Evolutionary conservation across 1,139 yeast species (phyloP).

Genomic region (Nakaseomyces glabratus): DNA sequence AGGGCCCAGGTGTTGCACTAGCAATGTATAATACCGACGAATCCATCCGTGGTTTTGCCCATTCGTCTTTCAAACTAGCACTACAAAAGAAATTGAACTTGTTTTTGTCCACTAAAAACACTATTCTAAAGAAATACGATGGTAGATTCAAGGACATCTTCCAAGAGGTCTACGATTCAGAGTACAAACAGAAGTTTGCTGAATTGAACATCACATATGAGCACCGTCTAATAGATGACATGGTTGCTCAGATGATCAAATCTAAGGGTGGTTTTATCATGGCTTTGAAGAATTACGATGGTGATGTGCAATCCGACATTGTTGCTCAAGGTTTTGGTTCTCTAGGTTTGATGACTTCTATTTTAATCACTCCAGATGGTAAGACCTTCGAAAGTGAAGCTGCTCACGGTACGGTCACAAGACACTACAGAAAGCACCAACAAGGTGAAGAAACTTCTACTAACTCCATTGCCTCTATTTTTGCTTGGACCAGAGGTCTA

Average conservation of each 20-base stretch:
- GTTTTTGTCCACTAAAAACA: slow-evolving; percentile 68
- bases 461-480: slow-evolving; percentile 75
- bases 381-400: slow-evolving; percentile 78
- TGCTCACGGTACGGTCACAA: slow-evolving; percentile 81
- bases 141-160: slow-evolving; percentile 77
- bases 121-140: slow-evolving; percentile 72
- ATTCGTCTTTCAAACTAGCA: slow-evolving; percentile 69
- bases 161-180: slow-evolving; percentile 52
- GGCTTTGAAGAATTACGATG: slow-evolving; percentile 80
- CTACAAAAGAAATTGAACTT: slow-evolving; percentile 55
- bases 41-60: slow-evolving; percentile 71
- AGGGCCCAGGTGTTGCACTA: slow-evolving; percentile 60
- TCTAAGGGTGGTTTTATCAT: slow-evolving; percentile 76
- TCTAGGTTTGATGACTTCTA: slow-evolving; percentile 76
- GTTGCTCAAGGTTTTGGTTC: slow-evolving; percentile 87
- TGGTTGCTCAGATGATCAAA: slow-evolving; percentile 85
- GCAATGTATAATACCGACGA: slow-evolving; percentile 81
- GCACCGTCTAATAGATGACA: slow-evolving; percentile 76
- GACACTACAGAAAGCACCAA: slow-evolving; percentile 79
- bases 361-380: slow-evolving; percentile 78
- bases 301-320: slow-evolving; percentile 78
- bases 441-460: slow-evolving; percentile 80
- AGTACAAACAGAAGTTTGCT: slow-evolving; percentile 52
- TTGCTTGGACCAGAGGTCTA: slow-evolving; percentile 82
- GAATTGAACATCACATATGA: slow-evolving; percentile 66